Base-by-base conservation (phyloP, 305 asterid species). In the Fraxinus angustifolia region DNA sequence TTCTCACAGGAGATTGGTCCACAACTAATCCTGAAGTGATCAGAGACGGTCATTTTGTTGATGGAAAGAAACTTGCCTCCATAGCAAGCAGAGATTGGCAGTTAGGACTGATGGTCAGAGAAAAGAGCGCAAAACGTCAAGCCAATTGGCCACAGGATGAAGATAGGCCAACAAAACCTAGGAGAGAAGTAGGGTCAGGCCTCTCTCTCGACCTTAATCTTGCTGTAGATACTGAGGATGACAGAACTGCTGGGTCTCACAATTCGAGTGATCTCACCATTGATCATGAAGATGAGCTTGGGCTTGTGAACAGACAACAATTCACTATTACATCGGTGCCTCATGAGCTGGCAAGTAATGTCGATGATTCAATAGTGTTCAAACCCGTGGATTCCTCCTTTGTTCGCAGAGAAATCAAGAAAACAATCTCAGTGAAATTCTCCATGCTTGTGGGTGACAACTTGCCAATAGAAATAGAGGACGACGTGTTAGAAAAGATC, bases 1-100 rank as follows among this genome's bases (percentile, higher is more conserved):
- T 95, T 8, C 89, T 95, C 10, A 90, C 97, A 0, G 99, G 99
- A 7, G 96, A 93, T 83, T 95, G 99, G 98, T 93, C 99, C 0
- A 84, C 88, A 8, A 78, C 89, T 0, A 84, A 82, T 67, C 80
- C 85, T 0, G 90, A 90, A 26, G 87, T 82, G 34, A 16, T 78
- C 17, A 77, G 83, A 40, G 86, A 87, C 14, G 87, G 88, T n/a
- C 85, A 81, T 17, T 82, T 83, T 50, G 78, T 87, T 0, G 92
- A 90, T 26, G 92, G 88, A 17, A 82, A 79, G 84, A 91, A 87
- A 80, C 86, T 90, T 0, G 85, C 88, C 0, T 78, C 90, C 0
- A 14, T 81, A 23, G 94, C 92, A 2, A 79, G 90, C 53, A 91
- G 92, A 3, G 83, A 89, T 60, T 93, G 96, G 96, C 89, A 90